Evolutionary conservation across 768 basidiomycete genomes (phyloP).

Genomic region (Amanita pseudoporphyria): DNA sequence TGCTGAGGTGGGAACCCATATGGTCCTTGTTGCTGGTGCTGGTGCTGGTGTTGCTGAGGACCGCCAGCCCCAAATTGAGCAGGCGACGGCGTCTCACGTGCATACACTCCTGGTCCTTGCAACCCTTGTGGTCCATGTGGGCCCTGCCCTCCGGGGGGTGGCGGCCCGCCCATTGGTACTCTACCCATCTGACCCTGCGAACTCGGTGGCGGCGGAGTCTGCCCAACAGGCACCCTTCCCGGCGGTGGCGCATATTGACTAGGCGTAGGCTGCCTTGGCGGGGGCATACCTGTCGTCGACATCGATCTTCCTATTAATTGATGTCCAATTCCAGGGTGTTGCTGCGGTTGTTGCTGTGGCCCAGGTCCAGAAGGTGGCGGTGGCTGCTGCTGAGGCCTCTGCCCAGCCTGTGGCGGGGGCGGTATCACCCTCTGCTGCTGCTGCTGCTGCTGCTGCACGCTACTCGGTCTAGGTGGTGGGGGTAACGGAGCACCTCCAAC

Average conservation of each 20-base stretch:
- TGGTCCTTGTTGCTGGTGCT: conserved; percentile 6
- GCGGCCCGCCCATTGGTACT: conserved; percentile 16
- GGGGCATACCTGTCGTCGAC: conserved; percentile 15
- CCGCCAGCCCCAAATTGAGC: conserved; percentile 15
- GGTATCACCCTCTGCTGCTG: conserved; percentile 30
- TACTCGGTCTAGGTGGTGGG: conserved; percentile 57
- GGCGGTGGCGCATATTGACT: conserved; percentile 43
- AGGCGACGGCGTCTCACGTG: conserved; percentile 31
- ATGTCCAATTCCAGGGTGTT: conserved; percentile 16
- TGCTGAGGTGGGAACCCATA: conserved; percentile 17
- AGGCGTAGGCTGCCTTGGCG: conserved; percentile 33
- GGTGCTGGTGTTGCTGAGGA: not conserved
- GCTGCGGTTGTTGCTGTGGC: conserved; percentile 15
- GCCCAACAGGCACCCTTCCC: conserved; percentile 29
- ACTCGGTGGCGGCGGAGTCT: conserved; percentile 32
- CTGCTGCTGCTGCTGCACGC: conserved; percentile 39
- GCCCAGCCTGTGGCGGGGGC: conserved; percentile 17
- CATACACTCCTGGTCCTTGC: conserved; percentile 22
- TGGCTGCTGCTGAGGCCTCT: not conserved
- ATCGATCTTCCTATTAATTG: conserved; percentile 23
- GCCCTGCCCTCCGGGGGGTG: conserved; percentile 10
- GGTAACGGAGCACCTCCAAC: conserved; percentile 32
- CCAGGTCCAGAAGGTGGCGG: not conserved
- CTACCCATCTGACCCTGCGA: conserved; percentile 24
- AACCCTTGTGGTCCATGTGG: conserved; percentile 14